Evolutionary conservation across 1,284 basidiomycete species (phyloP).

Genomic region (Boletus subluridellus): DNA sequence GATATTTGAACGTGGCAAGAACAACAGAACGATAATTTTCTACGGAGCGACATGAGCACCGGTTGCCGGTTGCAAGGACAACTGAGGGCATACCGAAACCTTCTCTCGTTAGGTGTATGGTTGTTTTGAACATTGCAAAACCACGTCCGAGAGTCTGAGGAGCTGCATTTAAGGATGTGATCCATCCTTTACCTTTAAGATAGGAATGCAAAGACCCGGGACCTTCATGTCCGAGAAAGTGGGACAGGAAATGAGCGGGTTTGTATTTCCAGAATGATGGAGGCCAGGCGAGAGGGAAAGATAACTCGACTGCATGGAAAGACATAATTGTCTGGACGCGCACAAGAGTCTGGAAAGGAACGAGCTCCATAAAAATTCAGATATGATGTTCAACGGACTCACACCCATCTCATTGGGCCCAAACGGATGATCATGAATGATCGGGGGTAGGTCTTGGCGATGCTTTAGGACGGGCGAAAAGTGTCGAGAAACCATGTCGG

Average conservation of each 20-base stretch:
- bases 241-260: constrained; percentile 78
- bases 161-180: constrained; percentile 75
- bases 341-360: constrained; percentile 63
- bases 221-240: constrained; percentile 96
- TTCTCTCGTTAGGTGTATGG: constrained; percentile 77
- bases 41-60: constrained; percentile 5
- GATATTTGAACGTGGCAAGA: constrained; percentile 80
- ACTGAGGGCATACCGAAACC: constrained; percentile 68
- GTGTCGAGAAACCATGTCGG: constrained; percentile 63
- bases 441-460: constrained; percentile 58
- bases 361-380: not conserved
- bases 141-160: constrained; percentile 73
- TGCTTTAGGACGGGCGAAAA: constrained; percentile 81
- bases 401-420: constrained; percentile 73
- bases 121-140: constrained; percentile 89
- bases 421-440: constrained; percentile 76
- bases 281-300: constrained; percentile 87
- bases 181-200: constrained; percentile 91
- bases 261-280: constrained; percentile 76
- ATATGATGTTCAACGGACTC: constrained; percentile 35
- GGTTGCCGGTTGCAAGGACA: constrained; percentile 2
- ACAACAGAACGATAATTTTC: constrained; percentile 78
- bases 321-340: constrained; percentile 90
- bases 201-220: constrained; percentile 90
- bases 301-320: constrained; percentile 83